Evolutionary conservation across 495 filamentous ascomycete species (phyloP).

Genomic region (Lepidopterella palustris): DNA sequence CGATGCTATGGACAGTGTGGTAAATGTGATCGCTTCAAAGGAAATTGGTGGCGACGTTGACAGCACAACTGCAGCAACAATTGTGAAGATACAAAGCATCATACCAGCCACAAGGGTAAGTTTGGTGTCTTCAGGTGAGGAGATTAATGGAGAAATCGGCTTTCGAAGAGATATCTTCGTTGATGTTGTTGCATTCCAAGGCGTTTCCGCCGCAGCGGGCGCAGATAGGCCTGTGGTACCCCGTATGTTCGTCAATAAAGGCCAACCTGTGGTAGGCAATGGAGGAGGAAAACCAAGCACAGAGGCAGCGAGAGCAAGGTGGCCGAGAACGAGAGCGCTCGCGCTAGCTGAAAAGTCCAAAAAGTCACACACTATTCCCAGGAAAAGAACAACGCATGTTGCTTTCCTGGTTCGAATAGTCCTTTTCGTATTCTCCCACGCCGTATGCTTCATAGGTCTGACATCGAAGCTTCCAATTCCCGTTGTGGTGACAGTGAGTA

Average conservation of each 20-base stretch:
- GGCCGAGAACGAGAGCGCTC: slow-evolving; percentile 1
- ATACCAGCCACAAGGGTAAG: slow-evolving; percentile 32
- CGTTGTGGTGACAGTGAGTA: slow-evolving; percentile 44
- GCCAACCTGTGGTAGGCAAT: slow-evolving; percentile 22
- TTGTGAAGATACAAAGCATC: slow-evolving; percentile 24
- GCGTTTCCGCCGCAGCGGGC: background rate
- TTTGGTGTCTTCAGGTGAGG: slow-evolving; percentile 26
- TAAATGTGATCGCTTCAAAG: slow-evolving; percentile 22
- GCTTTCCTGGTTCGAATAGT: slow-evolving; percentile 31
- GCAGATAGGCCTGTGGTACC: background rate
- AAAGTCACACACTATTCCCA: slow-evolving; percentile 20
- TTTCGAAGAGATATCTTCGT: slow-evolving; percentile 17
- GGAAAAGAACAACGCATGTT: slow-evolving; percentile 25
- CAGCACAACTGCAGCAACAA: slow-evolving; percentile 23
- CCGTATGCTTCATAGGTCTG: slow-evolving; percentile 16
- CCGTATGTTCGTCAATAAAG: slow-evolving; percentile 11
- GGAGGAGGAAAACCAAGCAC: slow-evolving; percentile 25
- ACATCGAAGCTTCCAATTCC: slow-evolving; percentile 30
- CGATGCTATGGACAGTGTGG: slow-evolving; percentile 28
- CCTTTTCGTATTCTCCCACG: slow-evolving; percentile 28
- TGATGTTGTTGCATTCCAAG: slow-evolving; percentile 1
- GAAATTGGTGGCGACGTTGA: slow-evolving; percentile 21
- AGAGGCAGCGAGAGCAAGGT: slow-evolving; percentile 17
- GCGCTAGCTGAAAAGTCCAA: background rate
- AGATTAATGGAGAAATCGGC: slow-evolving; percentile 20